Conservation (phyloP, 2,329 filamentous ascomycete genomes). For the Fusarium kyushuense region DNA sequence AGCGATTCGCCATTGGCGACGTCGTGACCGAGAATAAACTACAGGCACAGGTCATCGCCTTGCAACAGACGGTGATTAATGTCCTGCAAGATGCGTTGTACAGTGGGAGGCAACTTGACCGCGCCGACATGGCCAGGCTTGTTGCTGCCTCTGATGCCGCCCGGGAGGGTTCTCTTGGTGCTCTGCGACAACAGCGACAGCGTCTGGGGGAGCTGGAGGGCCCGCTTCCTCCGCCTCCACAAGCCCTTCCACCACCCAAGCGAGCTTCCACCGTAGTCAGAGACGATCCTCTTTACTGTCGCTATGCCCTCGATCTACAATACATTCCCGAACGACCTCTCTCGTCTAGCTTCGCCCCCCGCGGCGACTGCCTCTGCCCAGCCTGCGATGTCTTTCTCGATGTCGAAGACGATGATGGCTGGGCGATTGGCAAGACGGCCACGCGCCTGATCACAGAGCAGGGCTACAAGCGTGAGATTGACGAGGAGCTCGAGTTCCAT, state of each 20-base stretch:
- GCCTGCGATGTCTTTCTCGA: constrained; percentile 33
- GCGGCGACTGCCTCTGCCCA: constrained; percentile 34
- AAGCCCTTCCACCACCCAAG: constrained; percentile 1
- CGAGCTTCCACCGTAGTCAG: constrained; percentile 16
- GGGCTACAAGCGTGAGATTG: constrained; percentile 37
- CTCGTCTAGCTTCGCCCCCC: constrained; percentile 33
- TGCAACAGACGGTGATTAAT: constrained; percentile 46
- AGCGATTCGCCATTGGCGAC: constrained; percentile 42
- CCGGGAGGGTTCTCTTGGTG: constrained; percentile 38
- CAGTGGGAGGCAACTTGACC: constrained; percentile 39
- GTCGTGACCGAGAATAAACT: constrained; percentile 45
- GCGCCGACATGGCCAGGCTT: constrained; percentile 41
- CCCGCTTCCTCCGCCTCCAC: not conserved
- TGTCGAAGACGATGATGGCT: constrained; percentile 40
- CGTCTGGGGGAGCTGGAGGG: constrained; percentile 29
- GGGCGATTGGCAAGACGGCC: constrained; percentile 40
- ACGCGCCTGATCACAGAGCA: constrained; percentile 19
- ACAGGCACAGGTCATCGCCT: constrained; percentile 44
- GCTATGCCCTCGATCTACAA: constrained; percentile 44
- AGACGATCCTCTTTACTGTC: constrained; percentile 39
- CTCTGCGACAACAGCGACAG: constrained; percentile 41
- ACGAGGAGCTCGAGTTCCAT: constrained; percentile 43
- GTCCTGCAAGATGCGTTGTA: constrained; percentile 44
- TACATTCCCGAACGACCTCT: constrained; percentile 27
- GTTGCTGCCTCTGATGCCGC: constrained; percentile 44